Evolutionary conservation across 768 basidiomycete species (phyloP), one percentile per base, ranked within the genome.

Genomic region (Kwoniella pini): DNA sequence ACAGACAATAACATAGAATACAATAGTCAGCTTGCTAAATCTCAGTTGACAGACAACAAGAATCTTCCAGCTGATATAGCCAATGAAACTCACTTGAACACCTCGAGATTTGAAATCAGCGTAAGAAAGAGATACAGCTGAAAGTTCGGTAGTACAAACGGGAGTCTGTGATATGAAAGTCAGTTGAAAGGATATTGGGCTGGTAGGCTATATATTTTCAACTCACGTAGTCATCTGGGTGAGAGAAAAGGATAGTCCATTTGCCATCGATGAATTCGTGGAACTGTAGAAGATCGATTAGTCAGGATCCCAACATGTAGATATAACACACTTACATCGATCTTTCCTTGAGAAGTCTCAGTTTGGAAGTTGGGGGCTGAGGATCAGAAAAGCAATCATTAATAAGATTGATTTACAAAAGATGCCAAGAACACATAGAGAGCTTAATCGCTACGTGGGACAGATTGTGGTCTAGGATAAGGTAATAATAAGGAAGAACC

Each of bases 171-270:
- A 4, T 13, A 21, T 17, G 3, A n/a, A 27, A n/a, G n/a, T n/a
- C n/a, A n/a, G n/a, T n/a, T n/a, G n/a, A n/a, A n/a, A n/a, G n/a
- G n/a, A n/a, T n/a, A n/a, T n/a, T n/a, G n/a, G n/a, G n/a, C n/a
- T 30, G 11, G 1, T n/a, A 6, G 50, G 27, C 21, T 12, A 31
- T 3, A 9, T 21, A 9, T 36, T 36, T 36, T 36, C 33, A 36
- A 15, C 71, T 57, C 60, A 71, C 55, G 40, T 60, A 67, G 73
- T 77, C 70, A 52, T 88, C 93, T 0, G 92, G 92, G 79, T 96
- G 93, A 28, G 92, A 95, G 85, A 97, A 98, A 57, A 98, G 83
- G 77, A 84, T 65, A 77, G 88, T 88, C 94, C 93, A 97, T 21
- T 87, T 88, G 71, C 86, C 80, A 38, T 88, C 91, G 75, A 93